Evolutionary conservation across 306 rosid genomes (phyloP).

Genomic region (Prunus mira): DNA sequence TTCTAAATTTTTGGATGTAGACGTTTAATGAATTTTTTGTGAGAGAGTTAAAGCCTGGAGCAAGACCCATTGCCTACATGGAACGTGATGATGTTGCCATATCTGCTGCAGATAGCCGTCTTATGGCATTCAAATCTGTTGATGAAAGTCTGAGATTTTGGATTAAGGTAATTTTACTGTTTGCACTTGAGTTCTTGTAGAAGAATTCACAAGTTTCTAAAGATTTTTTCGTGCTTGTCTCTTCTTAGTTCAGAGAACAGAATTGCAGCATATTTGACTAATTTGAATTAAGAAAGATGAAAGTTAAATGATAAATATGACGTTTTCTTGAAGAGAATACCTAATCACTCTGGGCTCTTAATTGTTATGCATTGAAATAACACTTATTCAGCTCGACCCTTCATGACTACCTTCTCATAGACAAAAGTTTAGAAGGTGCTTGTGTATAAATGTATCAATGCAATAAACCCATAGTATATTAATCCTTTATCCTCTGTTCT

Average conservation of each 20-base stretch:
- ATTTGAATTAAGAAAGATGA: background rate
- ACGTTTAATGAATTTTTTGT: conserved; percentile 90
- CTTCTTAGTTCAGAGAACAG: background rate
- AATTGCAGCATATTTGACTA: background rate
- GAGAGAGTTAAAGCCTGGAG: conserved; percentile 83
- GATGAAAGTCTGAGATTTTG: conserved; percentile 83
- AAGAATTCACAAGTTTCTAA: background rate
- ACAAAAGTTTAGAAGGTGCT: background rate
- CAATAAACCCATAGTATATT: background rate
- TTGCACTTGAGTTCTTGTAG: background rate
- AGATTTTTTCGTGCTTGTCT: background rate
- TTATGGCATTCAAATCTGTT: conserved; percentile 72
- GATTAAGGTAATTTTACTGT: conserved; percentile 71
- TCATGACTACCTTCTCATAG: background rate
- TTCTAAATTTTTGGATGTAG: conserved; percentile 40
- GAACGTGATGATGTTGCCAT: conserved; percentile 74
- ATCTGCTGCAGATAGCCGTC: conserved; percentile 92
- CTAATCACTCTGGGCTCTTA: background rate
- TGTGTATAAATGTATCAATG: background rate
- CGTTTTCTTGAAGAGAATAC: background rate
- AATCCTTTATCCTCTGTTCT: background rate
- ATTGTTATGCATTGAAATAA: background rate
- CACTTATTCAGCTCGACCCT: background rate
- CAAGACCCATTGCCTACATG: conserved; percentile 63
- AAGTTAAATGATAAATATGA: background rate